These are phyloP conservation scores for Neurospora sp. DNA, from an alignment of 2,329 filamentous ascomycete genomes.

Conservation along the genomic window DNA sequence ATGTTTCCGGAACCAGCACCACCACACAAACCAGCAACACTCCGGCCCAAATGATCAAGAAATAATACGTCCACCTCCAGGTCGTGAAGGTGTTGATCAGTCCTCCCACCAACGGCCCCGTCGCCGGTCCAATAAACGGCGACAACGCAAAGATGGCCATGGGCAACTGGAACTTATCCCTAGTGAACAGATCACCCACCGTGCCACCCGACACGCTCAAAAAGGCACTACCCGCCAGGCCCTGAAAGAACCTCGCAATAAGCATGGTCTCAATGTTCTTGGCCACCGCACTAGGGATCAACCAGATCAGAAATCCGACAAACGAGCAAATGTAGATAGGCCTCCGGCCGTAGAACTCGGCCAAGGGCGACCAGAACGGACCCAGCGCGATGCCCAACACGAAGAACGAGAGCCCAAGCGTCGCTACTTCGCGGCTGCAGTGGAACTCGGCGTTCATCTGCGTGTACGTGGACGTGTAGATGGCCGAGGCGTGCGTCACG, in stretches of 20 bases:
- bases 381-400: slow-evolving; percentile 64
- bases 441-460: slow-evolving; percentile 70
- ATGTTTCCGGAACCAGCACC: slow-evolving; percentile 78
- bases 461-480: slow-evolving; percentile 75
- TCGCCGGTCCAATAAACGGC: slow-evolving; percentile 53
- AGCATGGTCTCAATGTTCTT: slow-evolving; percentile 73
- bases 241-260: slow-evolving; percentile 67
- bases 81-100: slow-evolving; percentile 69
- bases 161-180: slow-evolving; percentile 60
- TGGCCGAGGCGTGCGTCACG: slow-evolving; percentile 82
- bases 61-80: slow-evolving; percentile 81
- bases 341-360: slow-evolving; percentile 73
- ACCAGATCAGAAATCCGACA: slow-evolving; percentile 64
- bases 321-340: slow-evolving; percentile 74
- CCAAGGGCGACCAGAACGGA: slow-evolving; percentile 54
- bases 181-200: slow-evolving; percentile 68
- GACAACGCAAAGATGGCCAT: slow-evolving; percentile 72
- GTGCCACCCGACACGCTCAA: slow-evolving; percentile 73
- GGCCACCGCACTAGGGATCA: slow-evolving; percentile 75
- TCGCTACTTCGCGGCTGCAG: slow-evolving; percentile 61
- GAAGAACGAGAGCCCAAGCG: slow-evolving; percentile 72
- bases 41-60: slow-evolving; percentile 74
- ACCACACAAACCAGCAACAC: slow-evolving; percentile 53
- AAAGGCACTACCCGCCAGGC: slow-evolving; percentile 60
- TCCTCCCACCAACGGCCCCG: slow-evolving; percentile 58